These are phyloP conservation scores for Phaeoacremonium minimum DNA, from an alignment of 2,329 filamentous ascomycete genomes.

Conservation along the genomic window DNA sequence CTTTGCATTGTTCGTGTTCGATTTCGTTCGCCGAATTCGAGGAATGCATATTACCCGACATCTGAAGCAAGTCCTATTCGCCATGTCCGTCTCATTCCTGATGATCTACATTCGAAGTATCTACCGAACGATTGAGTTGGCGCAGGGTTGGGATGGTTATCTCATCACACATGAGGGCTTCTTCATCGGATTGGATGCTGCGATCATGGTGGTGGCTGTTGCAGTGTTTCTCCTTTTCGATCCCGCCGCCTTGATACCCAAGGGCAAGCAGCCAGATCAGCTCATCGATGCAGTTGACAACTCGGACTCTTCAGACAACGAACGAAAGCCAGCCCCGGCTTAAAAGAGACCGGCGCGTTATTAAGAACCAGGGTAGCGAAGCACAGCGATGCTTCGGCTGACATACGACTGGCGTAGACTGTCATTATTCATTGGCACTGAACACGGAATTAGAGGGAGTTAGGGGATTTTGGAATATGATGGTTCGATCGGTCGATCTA, in stretches of 20 bases:
- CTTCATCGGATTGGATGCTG: slow-evolving; percentile 44
- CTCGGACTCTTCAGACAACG: not conserved
- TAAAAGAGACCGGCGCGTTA: no score
- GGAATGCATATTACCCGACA: slow-evolving; percentile 21
- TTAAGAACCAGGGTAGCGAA: no score
- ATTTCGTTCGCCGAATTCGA: slow-evolving; percentile 31
- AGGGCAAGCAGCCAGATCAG: not conserved
- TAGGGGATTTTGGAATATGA: no score
- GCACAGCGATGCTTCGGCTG: no score
- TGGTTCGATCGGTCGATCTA: no score
- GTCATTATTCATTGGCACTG: no score
- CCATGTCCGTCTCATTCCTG: slow-evolving; percentile 33
- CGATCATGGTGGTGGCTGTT: slow-evolving; percentile 42
- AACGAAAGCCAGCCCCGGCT: no score
- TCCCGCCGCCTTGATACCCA: slow-evolving; percentile 18
- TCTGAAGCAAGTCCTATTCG: slow-evolving; percentile 20
- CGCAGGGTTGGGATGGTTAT: slow-evolving; percentile 43
- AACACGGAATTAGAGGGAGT: no score
- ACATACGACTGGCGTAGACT: no score
- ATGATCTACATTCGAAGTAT: slow-evolving; percentile 42
- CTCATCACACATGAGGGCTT: slow-evolving; percentile 44
- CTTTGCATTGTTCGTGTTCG: slow-evolving; percentile 31
- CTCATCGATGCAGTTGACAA: not conserved
- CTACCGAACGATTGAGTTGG: slow-evolving; percentile 45
- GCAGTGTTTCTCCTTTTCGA: slow-evolving; percentile 37